A percentile compares a stretch with the other conserved stretches of the same genome.
Evolutionary conservation across 768 basidiomycete species (phyloP).

Genomic region (Suillus luteus): DNA sequence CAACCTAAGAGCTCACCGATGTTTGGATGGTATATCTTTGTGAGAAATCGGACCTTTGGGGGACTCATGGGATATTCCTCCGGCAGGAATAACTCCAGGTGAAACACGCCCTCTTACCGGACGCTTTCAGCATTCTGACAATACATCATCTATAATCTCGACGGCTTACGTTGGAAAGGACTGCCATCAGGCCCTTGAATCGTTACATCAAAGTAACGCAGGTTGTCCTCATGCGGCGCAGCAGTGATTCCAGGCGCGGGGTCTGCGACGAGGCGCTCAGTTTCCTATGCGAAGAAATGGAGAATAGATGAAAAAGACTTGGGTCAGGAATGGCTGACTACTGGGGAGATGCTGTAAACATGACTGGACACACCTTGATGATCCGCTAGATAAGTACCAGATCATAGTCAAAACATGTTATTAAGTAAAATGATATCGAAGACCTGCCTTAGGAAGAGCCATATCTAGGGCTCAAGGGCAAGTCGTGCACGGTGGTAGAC

Average conservation of each 20-base stretch:
- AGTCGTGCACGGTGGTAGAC: slow-evolving; percentile 18
- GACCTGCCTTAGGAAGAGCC: slow-evolving; percentile 39
- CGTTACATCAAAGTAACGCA: slow-evolving; percentile 97
- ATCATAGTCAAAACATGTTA: slow-evolving; percentile 10
- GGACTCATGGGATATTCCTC: slow-evolving; percentile 99
- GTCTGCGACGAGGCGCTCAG: slow-evolving; percentile 93
- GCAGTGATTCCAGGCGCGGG: slow-evolving; percentile 98
- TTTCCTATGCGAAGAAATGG: slow-evolving; percentile 66
- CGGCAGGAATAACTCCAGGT: slow-evolving; percentile 95
- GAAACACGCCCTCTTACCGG: slow-evolving; percentile 81
- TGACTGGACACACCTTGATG: slow-evolving; percentile 46
- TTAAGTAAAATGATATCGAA: background rate
- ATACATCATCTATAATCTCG: slow-evolving; percentile 4
- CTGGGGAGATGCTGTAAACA: slow-evolving; percentile 19
- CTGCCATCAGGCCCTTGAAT: slow-evolving; percentile 94
- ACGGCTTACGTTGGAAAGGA: slow-evolving; percentile 80
- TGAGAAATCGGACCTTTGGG: slow-evolving; percentile 96
- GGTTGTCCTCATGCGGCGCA: slow-evolving; percentile 92
- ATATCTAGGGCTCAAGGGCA: slow-evolving; percentile 26
- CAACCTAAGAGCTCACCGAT: slow-evolving; percentile 69
- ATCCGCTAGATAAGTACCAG: slow-evolving; percentile 41
- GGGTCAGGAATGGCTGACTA: slow-evolving; percentile 19
- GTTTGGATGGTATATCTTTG: slow-evolving; percentile 99
- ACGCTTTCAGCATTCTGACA: slow-evolving; percentile 14
- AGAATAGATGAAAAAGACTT: slow-evolving; percentile 18